These are phyloP conservation scores for Aspergillus oerlinghausenensis DNA, from an alignment of 2,329 filamentous ascomycete genomes.

Conservation along the genomic window DNA sequence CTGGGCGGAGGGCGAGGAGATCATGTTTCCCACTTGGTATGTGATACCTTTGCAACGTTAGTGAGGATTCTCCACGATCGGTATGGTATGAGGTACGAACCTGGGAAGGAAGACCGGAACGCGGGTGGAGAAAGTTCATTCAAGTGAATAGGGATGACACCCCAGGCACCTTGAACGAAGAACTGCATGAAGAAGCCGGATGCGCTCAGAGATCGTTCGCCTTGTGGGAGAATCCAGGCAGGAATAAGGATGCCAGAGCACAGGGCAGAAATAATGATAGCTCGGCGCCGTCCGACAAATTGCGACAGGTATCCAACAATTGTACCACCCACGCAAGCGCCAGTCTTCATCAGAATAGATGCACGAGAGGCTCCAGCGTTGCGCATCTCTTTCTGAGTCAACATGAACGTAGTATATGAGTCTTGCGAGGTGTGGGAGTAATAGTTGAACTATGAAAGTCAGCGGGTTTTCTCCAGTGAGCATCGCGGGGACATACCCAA, in stretches of 20 bases:
- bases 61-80: not conserved
- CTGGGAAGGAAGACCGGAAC: slow-evolving; percentile 65
- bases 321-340: slow-evolving; percentile 59
- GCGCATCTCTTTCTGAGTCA: slow-evolving; percentile 63
- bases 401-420: slow-evolving; percentile 77
- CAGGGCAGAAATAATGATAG: slow-evolving; percentile 56
- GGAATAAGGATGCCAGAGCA: slow-evolving; percentile 66
- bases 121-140: slow-evolving; percentile 71
- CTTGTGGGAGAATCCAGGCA: slow-evolving; percentile 59
- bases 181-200: slow-evolving; percentile 52
- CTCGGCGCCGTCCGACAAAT: slow-evolving; percentile 63
- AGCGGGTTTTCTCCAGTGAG: not conserved
- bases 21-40: slow-evolving; percentile 70
- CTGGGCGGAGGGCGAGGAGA: slow-evolving; percentile 60
- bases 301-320: slow-evolving; percentile 65
- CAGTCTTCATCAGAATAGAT: slow-evolving; percentile 75
- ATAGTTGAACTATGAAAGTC: slow-evolving; percentile 51
- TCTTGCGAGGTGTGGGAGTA: slow-evolving; percentile 79
- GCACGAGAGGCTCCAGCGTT: slow-evolving; percentile 64
- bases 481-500: slow-evolving; percentile 37
- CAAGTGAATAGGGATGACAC: slow-evolving; percentile 66
- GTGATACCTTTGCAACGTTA: slow-evolving; percentile 42
- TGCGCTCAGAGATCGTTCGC: slow-evolving; percentile 25
- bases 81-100: slow-evolving; percentile 24
- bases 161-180: slow-evolving; percentile 67